A percentile compares a stretch with the other conserved stretches of the same genome.
Conservation (phyloP, 2,329 filamentous ascomycete genomes). For the Alternaria longipes region DNA sequence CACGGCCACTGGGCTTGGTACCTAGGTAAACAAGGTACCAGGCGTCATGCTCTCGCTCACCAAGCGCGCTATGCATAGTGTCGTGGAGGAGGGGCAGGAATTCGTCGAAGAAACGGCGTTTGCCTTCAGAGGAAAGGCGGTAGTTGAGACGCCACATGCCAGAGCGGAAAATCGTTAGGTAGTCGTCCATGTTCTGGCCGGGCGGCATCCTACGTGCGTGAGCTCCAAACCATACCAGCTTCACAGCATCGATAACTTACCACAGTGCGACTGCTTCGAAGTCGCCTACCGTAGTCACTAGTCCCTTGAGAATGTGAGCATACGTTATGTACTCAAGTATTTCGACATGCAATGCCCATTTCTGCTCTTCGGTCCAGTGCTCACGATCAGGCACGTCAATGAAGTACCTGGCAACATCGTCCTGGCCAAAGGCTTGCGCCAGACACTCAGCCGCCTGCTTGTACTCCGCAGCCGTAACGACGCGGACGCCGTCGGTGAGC, state of each 20-base stretch:
- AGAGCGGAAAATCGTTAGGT: conserved; percentile 74
- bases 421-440: conserved; percentile 78
- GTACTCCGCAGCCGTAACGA: conserved; percentile 72
- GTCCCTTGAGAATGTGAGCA: conserved; percentile 76
- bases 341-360: conserved; percentile 79
- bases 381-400: conserved; percentile 75
- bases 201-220: conserved; percentile 72
- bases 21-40: conserved; percentile 89
- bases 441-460: conserved; percentile 75
- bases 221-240: conserved; percentile 4
- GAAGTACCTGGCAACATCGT: conserved; percentile 78
- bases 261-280: conserved; percentile 82
- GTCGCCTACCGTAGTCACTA: conserved; percentile 78
- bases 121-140: conserved; percentile 76
- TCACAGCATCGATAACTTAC: conserved; percentile 60
- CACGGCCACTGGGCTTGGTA: conserved; percentile 73
- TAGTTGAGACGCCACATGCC: conserved; percentile 82
- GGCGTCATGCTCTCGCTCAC: conserved; percentile 70
- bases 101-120: conserved; percentile 78
- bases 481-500: conserved; percentile 64
- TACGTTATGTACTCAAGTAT: conserved; percentile 82
- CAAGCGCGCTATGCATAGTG: conserved; percentile 75
- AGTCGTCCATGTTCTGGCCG: conserved; percentile 76
- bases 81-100: conserved; percentile 78
- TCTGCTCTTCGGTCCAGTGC: conserved; percentile 69